phyloP scores from a whole-genome alignment of 257 asterid genomes.

The Solanum stenotomum region DNA sequence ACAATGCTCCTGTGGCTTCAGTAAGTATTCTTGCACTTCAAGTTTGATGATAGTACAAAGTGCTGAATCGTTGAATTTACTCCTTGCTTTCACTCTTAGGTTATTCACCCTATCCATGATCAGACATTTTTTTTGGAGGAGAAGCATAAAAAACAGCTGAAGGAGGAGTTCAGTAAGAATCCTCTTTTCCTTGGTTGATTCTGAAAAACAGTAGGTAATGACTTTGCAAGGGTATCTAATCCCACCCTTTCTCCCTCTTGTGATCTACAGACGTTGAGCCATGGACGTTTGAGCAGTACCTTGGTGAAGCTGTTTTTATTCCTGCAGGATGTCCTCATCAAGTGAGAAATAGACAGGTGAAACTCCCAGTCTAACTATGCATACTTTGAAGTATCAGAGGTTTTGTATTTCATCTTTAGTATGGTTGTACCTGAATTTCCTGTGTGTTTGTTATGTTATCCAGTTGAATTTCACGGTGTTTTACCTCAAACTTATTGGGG shows the following conservation, averaged over 20 bases:
- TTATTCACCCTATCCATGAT: constrained; percentile 42
- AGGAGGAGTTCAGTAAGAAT: constrained; percentile 29
- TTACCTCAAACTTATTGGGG: not conserved
- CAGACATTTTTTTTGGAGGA: constrained; percentile 35
- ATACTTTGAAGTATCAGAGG: not conserved
- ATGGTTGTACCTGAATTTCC: not conserved
- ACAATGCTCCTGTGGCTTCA: constrained; percentile 14
- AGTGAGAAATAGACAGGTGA: constrained; percentile 43
- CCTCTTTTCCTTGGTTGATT: not conserved
- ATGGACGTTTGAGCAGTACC: constrained; percentile 36
- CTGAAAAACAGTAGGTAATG: not conserved
- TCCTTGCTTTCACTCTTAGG: constrained; percentile 11
- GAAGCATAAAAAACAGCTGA: constrained; percentile 30
- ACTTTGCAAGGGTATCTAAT: not conserved
- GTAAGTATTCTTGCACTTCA: constrained; percentile 10
- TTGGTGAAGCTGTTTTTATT: constrained; percentile 38
- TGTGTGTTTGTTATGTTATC: not conserved
- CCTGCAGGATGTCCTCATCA: constrained; percentile 44
- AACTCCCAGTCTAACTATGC: not conserved
- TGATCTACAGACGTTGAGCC: constrained; percentile 25
- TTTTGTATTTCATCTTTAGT: not conserved
- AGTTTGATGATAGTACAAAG: not conserved
- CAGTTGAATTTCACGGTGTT: not conserved
- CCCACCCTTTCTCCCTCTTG: not conserved
- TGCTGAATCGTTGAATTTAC: not conserved